These are phyloP conservation scores for Rutstroemia sp. DNA, from an alignment of 2,329 filamentous ascomycete species.

Conservation along the genomic window DNA sequence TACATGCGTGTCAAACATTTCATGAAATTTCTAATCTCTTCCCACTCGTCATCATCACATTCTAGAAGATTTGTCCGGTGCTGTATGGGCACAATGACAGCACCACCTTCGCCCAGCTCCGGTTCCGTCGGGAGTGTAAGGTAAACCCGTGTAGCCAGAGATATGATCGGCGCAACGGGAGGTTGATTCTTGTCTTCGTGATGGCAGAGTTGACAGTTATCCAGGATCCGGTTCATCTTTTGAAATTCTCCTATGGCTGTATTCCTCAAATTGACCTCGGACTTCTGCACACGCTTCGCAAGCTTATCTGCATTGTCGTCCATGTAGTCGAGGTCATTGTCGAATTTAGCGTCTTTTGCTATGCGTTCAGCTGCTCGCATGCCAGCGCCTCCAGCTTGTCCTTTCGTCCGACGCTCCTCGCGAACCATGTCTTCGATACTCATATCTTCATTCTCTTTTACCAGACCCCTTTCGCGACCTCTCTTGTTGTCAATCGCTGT, in stretches of 20 bases:
- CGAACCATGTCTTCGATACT: slow-evolving; percentile 93
- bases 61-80: slow-evolving; percentile 89
- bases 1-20: slow-evolving; percentile 92
- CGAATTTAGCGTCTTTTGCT: slow-evolving; percentile 84
- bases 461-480: slow-evolving; percentile 73
- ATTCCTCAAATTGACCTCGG: slow-evolving; percentile 80
- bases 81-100: slow-evolving; percentile 81
- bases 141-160: slow-evolving; percentile 78
- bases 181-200: slow-evolving; percentile 74
- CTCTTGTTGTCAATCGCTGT: slow-evolving; percentile 72
- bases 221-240: slow-evolving; percentile 78
- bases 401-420: slow-evolving; percentile 80
- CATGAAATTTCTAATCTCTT: slow-evolving; percentile 98
- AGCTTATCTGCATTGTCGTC: slow-evolving; percentile 93
- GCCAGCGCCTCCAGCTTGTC: slow-evolving; percentile 71
- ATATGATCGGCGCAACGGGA: slow-evolving; percentile 77
- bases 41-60: slow-evolving; percentile 98
- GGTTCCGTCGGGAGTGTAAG: slow-evolving; percentile 86
- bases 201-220: slow-evolving; percentile 83
- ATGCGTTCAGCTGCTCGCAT: slow-evolving; percentile 83
- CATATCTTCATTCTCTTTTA: slow-evolving; percentile 94
- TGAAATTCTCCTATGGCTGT: slow-evolving; percentile 83
- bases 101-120: slow-evolving; percentile 74
- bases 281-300: slow-evolving; percentile 79
- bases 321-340: slow-evolving; percentile 91